Conservation (phyloP, 192 early-diverging fungal genomes). For the Gamsiella multidivaricata region DNA sequence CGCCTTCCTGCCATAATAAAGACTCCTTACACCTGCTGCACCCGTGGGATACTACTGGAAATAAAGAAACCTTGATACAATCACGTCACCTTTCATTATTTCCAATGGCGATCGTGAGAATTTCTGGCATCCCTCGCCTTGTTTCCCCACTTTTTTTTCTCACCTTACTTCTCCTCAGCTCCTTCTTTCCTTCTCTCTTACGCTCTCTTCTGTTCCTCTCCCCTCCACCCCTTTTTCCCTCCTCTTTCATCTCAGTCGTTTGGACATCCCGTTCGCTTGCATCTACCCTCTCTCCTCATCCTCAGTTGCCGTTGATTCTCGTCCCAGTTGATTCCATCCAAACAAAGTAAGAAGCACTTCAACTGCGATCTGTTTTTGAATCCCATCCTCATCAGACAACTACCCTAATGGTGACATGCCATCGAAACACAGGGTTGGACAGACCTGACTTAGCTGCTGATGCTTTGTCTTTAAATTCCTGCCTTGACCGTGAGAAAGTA, state of each 20-base stretch:
- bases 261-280: neutral
- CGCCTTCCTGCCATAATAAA: constrained; percentile 1
- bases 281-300: neutral
- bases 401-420: no score
- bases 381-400: no score
- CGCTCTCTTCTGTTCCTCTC: constrained; percentile 2
- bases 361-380: no score
- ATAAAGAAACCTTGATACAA: neutral
- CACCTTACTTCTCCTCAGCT: neutral
- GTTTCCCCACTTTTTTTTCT: constrained; percentile 8
- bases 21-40: no score
- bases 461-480: no score
- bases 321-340: no score
- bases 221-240: constrained; percentile 2
- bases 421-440: no score
- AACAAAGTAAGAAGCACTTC: no score
- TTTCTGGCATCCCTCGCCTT: constrained; percentile 7
- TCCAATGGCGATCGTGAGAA: constrained; percentile 37
- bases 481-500: constrained; percentile 18
- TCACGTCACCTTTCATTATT: constrained; percentile 14
- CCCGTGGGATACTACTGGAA: constrained; percentile 7
- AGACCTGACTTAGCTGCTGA: no score
- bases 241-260: constrained; percentile 6
- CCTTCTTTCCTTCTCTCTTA: neutral
- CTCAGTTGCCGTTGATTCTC: no score